phyloP scores from a whole-genome alignment of 192 early-diverging fungal species.

The Podochytrium sp. region DNA sequence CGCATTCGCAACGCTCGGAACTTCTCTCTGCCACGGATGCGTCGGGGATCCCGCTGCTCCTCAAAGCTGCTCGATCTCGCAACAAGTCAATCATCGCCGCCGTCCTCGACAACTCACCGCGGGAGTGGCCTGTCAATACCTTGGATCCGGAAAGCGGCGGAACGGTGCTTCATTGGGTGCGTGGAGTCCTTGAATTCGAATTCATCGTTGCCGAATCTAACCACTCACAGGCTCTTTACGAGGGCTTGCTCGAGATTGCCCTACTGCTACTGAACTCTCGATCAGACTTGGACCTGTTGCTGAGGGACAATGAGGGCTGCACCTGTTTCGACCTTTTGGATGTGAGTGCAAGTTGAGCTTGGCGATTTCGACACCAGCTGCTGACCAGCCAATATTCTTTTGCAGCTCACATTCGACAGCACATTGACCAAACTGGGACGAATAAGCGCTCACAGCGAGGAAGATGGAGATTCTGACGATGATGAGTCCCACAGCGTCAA shows the following conservation, averaged over 20 bases:
- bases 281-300: constrained; percentile 50
- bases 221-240: constrained; percentile 52
- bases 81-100: neutral
- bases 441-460: constrained; percentile 11
- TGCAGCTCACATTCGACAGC: neutral
- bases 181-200: neutral
- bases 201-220: neutral
- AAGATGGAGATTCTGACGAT: constrained; percentile 31
- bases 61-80: neutral
- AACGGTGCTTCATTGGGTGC: constrained; percentile 64
- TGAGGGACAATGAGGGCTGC: constrained; percentile 58
- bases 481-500: constrained; percentile 50
- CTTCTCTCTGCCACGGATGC: too few relatives aligned
- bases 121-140: constrained; percentile 64
- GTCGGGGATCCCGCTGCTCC: neutral
- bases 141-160: constrained; percentile 71
- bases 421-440: neutral
- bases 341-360: neutral
- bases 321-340: constrained; percentile 56
- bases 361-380: neutral
- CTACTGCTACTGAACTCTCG: constrained; percentile 45
- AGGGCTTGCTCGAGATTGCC: constrained; percentile 62
- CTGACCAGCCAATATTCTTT: neutral
- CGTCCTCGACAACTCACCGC: constrained; percentile 42
- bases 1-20: too few relatives aligned